Base-by-base conservation (phyloP, 2,329 filamentous ascomycete genomes). In the Diaporthe sp. region DNA sequence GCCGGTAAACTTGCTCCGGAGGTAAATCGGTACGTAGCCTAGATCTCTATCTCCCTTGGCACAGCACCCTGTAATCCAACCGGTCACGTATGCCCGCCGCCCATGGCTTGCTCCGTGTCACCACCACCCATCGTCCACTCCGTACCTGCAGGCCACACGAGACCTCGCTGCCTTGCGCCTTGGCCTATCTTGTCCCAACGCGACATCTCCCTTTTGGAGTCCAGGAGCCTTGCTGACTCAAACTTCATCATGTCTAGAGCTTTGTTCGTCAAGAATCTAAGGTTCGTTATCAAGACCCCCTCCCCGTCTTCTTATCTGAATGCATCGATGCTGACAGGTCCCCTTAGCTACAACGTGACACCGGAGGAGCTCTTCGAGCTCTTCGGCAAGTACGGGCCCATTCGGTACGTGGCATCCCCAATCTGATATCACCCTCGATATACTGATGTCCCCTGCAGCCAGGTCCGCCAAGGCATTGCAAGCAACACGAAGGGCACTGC, bases 201-300 rank as follows among this genome's bases (percentile, higher is more conserved):
- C n/a, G 42, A 49, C 39, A 12, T 31, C 60, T 46, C 62, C 60
- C 62, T 51, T 31, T 57, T 49, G 71, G 37, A 31, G 51, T 60
- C 12, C 49, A 53, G 65, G 44, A 75, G 22, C 37, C 28, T 12
- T 79, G 79, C 83, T 83, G 79, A 82, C 80, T 61, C 55, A 31
- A 34, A 65, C 31, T 25, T 71, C 39, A 49, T 74, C 65, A 75
- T 79, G 75, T 79, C 78, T 81, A 98, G 96, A 93, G 96, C 97
- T 93, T 94, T 99, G 90, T 98, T 98, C 92, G 96, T 98, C 83
- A 98, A 98, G 95, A 98, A 99, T 92, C 92, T 98, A 89, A 98
- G 94, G 95, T 97, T 92, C 80, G 91, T 90, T 74, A 87, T 90
- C 79, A 88, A 91, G 82, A 88, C 58, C 37, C n/a, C 37, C 65